Conservation (phyloP, 179 eudicot genomes). For the Patellifolia procumbens region DNA sequence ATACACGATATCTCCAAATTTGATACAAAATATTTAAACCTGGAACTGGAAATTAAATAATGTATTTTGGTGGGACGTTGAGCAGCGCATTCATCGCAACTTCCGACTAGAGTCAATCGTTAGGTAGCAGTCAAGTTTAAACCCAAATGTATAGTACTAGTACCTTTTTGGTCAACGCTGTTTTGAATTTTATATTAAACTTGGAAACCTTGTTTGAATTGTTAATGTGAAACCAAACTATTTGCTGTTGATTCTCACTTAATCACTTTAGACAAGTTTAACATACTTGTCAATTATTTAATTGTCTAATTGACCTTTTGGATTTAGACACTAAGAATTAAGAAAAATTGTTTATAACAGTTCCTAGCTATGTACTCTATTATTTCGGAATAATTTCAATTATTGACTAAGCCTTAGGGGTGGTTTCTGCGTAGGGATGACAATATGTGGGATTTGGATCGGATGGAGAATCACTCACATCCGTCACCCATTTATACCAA, state of each 20-base stretch:
- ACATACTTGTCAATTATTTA: background rate
- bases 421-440: no score
- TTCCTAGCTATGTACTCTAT: no score
- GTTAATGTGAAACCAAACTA: slow-evolving; percentile 24
- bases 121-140: slow-evolving; percentile 30
- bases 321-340: no score
- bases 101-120: slow-evolving; percentile 27
- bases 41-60: background rate
- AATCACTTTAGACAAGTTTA: background rate
- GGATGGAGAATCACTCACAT: no score
- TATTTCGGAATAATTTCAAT: no score
- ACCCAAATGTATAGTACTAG: background rate
- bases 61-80: slow-evolving; percentile 33
- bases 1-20: background rate
- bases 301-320: background rate
- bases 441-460: no score
- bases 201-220: slow-evolving; percentile 22
- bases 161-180: slow-evolving; percentile 23
- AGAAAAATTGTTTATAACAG: no score
- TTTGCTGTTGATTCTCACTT: slow-evolving; percentile 4
- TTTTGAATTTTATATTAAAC: slow-evolving; percentile 1
- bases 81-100: slow-evolving; percentile 35
- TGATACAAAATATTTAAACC: background rate
- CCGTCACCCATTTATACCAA: no score
- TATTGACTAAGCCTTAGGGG: no score